Base-by-base conservation (phyloP, 2,329 filamentous ascomycete genomes). In the Exophiala lecanii-corni region DNA sequence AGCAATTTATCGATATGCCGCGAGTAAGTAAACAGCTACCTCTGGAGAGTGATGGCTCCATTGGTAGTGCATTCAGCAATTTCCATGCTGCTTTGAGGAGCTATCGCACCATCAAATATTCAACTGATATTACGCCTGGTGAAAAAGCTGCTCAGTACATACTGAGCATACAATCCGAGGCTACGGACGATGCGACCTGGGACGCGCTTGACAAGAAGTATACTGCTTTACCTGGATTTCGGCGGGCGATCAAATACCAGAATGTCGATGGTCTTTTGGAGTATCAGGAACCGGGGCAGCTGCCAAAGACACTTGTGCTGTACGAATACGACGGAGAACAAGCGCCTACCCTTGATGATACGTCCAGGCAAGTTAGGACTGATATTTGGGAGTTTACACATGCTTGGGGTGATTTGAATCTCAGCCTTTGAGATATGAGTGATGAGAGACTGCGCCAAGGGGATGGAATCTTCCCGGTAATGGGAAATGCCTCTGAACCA, bases 1-100 rank as follows among this genome's bases (percentile, higher is more conserved):
- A 41, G 25, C 33, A 49, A 26, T 46, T 49, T 36, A 15, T 42
- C 28, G 43, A 41, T 16, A 49, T 49, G 36, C 43, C 42, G n/a
- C 17, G 43, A 31, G 25, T 30, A 17, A 41, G 36, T 20, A 41
- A 38, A 19, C 6, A 41, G 20, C 34, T 49, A 13, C 46, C 46
- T 19, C 38, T 17, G 2, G 43, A 42, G 18, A 12, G 43, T 9
- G 39, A 49, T 26, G 47, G 43, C 9, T 46, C 47, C 19, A 41
- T 43, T 15, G 43, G 47, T 7, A 48, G 36, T 21, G 40, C 45
- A 6, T 48, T 43, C 36, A 43, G 23, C 32, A 39, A 41, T 36
- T 48, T 28, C 36, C 18, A 44, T 18, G 45, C 40, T 23, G 40
- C 16, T 3, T 18, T 48, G 40, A 39, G 45, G 4, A 43, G 45